phyloP scores from a whole-genome alignment of 441 rosid species.

The Manihot esculenta region DNA sequence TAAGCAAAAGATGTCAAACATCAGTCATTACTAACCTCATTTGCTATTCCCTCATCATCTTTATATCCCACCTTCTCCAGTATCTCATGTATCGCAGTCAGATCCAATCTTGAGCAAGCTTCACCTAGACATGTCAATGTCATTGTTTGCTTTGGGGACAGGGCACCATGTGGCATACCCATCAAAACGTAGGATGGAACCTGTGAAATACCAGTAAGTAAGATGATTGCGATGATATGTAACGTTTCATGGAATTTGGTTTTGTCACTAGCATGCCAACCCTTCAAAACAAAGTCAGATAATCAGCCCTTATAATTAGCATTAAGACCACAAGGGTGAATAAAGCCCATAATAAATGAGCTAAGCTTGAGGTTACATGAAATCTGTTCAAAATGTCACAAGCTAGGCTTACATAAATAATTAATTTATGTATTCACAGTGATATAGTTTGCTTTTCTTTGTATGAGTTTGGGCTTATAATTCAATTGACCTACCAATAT shows the following conservation, averaged over 20 bases:
- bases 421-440: not conserved
- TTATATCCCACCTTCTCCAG: slow-evolving; percentile 82
- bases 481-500: not conserved
- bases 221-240: not conserved
- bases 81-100: slow-evolving; percentile 84
- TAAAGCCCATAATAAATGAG: not conserved
- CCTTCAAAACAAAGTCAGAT: not conserved
- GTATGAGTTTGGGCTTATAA: not conserved
- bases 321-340: not conserved
- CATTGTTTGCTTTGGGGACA: slow-evolving; percentile 46
- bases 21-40: slow-evolving; percentile 58
- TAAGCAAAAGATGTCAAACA: not conserved
- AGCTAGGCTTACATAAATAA: not conserved
- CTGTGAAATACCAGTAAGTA: slow-evolving; percentile 35
- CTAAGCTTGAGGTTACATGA: not conserved
- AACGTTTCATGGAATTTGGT: not conserved
- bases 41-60: slow-evolving; percentile 86
- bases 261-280: slow-evolving; percentile 5
- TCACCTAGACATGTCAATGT: slow-evolving; percentile 76
- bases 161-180: slow-evolving; percentile 68
- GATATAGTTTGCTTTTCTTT: not conserved
- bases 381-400: not conserved
- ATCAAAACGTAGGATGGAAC: slow-evolving; percentile 70
- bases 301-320: not conserved
- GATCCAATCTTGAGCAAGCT: slow-evolving; percentile 84